phyloP scores from a whole-genome alignment of 306 rosid species.

The Quercus variabilis region DNA sequence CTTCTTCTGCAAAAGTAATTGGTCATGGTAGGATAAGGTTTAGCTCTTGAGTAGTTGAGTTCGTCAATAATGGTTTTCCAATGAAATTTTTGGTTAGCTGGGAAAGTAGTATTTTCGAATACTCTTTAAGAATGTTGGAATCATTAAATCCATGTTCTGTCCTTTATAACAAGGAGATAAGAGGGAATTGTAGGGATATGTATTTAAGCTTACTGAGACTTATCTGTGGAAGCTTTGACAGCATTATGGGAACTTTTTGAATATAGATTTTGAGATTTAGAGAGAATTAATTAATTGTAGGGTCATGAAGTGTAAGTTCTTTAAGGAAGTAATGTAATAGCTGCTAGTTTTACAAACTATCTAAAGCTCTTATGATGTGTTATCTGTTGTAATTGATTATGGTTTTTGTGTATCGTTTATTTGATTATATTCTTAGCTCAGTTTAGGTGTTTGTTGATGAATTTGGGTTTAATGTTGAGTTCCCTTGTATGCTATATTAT shows the following conservation, averaged over 20 bases:
- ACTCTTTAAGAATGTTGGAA: neutral
- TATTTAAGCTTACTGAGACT: slow-evolving; percentile 12
- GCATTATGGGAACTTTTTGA: slow-evolving; percentile 5
- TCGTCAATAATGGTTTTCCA: slow-evolving; percentile 8
- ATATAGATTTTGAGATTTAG: slow-evolving; percentile 21
- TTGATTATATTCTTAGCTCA: neutral
- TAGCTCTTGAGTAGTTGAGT: neutral
- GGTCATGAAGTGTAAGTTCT: slow-evolving; percentile 1
- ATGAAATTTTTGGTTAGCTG: neutral
- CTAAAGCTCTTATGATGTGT: neutral
- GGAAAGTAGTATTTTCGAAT: neutral
- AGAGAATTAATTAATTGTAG: slow-evolving; percentile 10
- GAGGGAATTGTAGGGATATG: neutral
- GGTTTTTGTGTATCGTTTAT: neutral
- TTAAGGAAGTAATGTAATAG: neutral
- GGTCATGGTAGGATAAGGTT: neutral
- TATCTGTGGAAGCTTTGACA: slow-evolving; percentile 9
- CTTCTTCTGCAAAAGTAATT: neutral
- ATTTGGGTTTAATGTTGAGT: neutral
- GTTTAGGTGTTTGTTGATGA: neutral
- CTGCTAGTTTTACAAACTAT: neutral
- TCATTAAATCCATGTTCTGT: neutral
- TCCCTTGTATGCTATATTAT: neutral
- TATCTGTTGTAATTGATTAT: neutral
- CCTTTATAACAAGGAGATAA: slow-evolving; percentile 2